Evolutionary conservation across 208 protist genomes (phyloP).

Genomic region (Acanthamoeba lenticulata): DNA sequence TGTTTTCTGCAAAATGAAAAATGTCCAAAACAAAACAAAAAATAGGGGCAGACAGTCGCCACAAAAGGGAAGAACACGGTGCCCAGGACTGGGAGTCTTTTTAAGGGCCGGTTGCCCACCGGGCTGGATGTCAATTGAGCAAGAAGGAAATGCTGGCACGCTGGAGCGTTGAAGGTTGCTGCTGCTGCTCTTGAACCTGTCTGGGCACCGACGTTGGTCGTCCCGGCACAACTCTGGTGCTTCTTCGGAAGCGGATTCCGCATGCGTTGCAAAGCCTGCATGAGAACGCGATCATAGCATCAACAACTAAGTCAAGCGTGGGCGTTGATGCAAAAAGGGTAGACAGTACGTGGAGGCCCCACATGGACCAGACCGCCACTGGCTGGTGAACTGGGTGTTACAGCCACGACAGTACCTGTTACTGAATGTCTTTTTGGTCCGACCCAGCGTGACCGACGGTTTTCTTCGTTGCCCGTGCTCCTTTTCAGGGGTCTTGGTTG

Average conservation of each 20-base stretch:
- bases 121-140: no score
- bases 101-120: no score
- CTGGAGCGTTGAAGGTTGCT: neutral
- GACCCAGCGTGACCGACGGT: neutral
- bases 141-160: neutral
- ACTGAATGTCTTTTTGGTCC: neutral
- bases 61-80: no score
- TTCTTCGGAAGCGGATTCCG: neutral
- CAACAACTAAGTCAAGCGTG: neutral
- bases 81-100: no score
- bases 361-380: neutral
- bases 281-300: neutral
- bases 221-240: neutral
- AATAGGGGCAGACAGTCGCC: no score
- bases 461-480: no score
- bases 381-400: neutral
- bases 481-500: no score
- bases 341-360: neutral
- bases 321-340: neutral
- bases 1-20: no score
- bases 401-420: neutral
- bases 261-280: neutral
- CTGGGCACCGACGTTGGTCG: no score
- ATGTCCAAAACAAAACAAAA: no score
- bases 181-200: no score